Base-by-base conservation (phyloP, 2,329 filamentous ascomycete species). In the Penicillium crustosum region DNA sequence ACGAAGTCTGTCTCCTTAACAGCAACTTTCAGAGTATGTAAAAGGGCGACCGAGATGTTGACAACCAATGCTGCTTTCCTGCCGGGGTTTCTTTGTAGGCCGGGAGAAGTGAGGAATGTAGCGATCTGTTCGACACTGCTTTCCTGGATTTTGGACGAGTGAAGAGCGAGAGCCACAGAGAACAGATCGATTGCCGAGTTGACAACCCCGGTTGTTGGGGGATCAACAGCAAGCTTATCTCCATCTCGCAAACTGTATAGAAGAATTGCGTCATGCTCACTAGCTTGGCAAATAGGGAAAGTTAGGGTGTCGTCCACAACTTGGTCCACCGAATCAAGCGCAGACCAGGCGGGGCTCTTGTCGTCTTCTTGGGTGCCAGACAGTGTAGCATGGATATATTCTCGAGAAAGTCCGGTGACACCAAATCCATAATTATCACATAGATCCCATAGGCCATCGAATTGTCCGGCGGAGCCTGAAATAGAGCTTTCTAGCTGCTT, bases 401-500 rank as follows among this genome's bases (percentile, higher is more conserved):
- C 90, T 23, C 85, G 83, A 1, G 96, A 87, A 23, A 97, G 79
- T 1, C 93, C 91, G 10, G 91, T 96, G 17, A 99, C 88, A 3
- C 95, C 94, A 73, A 96, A 97, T 1, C 93, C 93, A 66, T 88
- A 93, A 70, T 97, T 97, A 73, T 99, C 94, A 9, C 88, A 89
- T 7, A 96, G 85, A 61, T 97, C 93, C 94, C 94, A 99, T 39
- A 99, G 86, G 0, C 87, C 93, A 68, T 99, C 94, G 68, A 97
- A 97, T 3, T 87, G 89, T 6, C 90, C 91, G 1, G 92, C 90
- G 17, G 93, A 90, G 64, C 89, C 94, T 19, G 93, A 93, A 68
- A 99, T 97, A 0, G 93, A 91, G 15, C 91, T 89, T 68, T 93
- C 96, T 48, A 97, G 74, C 2, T 92, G 93, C 67, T 86, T 93